Evolutionary conservation across 805 yeast species (phyloP).

Genomic region (Pichia sporocuriosa): DNA sequence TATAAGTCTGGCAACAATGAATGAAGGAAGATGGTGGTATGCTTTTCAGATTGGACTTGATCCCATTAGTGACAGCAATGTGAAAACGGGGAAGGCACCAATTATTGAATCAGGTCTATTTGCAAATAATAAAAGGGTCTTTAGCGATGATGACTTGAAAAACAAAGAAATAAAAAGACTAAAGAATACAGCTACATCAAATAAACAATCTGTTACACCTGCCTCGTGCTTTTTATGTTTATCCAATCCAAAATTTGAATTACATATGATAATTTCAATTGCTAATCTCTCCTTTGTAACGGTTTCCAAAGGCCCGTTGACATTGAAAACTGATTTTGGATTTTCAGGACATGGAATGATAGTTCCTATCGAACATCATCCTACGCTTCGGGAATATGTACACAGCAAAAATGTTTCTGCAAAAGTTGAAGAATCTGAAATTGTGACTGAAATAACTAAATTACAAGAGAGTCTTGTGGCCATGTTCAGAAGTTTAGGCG

Average conservation of each 20-base stretch:
- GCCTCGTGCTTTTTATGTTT: constrained; percentile 75
- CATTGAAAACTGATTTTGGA: constrained; percentile 38
- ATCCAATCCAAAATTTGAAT: constrained; percentile 67
- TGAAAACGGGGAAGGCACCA: neutral
- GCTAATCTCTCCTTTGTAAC: constrained; percentile 64
- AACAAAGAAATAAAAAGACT: neutral
- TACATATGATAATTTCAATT: constrained; percentile 75
- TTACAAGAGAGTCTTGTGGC: constrained; percentile 43
- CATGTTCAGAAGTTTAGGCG: constrained; percentile 37
- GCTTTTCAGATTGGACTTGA: constrained; percentile 48
- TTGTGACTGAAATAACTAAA: constrained; percentile 38
- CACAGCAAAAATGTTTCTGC: constrained; percentile 20
- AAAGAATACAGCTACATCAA: neutral
- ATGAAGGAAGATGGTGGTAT: constrained; percentile 63
- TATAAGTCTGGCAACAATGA: constrained; percentile 57
- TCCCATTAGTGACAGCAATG: constrained; percentile 9
- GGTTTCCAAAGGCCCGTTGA: constrained; percentile 80
- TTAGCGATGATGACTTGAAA: neutral
- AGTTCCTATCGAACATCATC: constrained; percentile 69
- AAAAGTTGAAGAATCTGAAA: constrained; percentile 28
- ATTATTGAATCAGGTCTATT: neutral
- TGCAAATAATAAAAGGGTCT: no score
- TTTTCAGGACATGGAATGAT: constrained; percentile 80
- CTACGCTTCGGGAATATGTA: constrained; percentile 31
- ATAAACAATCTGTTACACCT: constrained; percentile 32